Evolutionary conservation across 2,329 filamentous ascomycete genomes (phyloP), one percentile per base, ranked within the genome.

Genomic region (Acrodontium crateriforme): DNA sequence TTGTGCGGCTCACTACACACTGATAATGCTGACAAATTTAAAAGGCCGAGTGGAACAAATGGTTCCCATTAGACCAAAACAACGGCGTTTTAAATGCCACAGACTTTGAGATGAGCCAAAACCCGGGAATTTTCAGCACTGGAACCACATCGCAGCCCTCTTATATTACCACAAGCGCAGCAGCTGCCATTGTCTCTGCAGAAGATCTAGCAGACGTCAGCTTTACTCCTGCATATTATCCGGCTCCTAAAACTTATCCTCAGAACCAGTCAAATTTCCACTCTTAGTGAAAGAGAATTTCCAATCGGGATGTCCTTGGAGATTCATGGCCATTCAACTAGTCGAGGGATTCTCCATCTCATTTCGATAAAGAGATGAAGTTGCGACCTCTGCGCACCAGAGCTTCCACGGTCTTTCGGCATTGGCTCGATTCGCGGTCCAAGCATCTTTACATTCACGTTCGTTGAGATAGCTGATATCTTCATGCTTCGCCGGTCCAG

Each of bases 21-120:
- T 23, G 9, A 18, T 31, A 34, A 31, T 29, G 25, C 24, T 29
- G 17, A 16, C 16, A 9, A 14, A 17, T 19, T 12, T 16, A 12
- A 14, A 32, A 64, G 60, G 58, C 55, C 28, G 59, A 63, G 42
- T 61, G 58, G 47, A 58, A 64, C 29, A 49, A 52, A 31, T 52
- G 60, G 18, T 64, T 63, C 40, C 50, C 53, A 6, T 42, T 49
- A 6, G 45, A 47, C 25, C 34, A 44, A 22, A 52, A 53, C 34
- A 45, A 45, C 18, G 50, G 50, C 27, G 47, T 52, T 24, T 36
- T 51, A 13, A 44, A 50, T 23, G 33, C 52, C 5, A 42, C 43
- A 1, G 40, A 55, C 25, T 54, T 51, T 38, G 44, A 49, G 33
- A 44, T 53, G 33, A 35, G 41, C 10, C 39, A 45, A 15, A 53